These are phyloP conservation scores for Rossbeevera mucosa DNA, from an alignment of 768 basidiomycete species.

Conservation along the genomic window DNA sequence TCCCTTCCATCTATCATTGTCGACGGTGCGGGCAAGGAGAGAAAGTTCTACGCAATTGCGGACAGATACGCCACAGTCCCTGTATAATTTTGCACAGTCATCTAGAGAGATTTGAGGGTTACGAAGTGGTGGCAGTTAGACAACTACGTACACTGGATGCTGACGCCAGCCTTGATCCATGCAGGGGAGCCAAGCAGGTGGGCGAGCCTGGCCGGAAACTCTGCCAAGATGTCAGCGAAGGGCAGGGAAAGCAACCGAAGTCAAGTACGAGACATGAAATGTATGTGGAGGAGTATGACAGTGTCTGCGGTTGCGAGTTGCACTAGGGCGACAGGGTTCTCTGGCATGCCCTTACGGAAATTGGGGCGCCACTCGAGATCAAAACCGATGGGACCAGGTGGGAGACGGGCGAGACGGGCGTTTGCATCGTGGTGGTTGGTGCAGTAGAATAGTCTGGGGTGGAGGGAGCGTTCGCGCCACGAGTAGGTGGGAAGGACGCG, in stretches of 20 bases:
- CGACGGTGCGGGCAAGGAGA: conserved; percentile 64
- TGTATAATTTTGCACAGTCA: conserved; percentile 64
- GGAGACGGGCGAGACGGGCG: conserved; percentile 14
- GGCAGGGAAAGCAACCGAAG: not conserved
- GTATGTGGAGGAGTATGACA: conserved; percentile 64
- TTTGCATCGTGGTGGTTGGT: conserved; percentile 33
- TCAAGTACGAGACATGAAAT: conserved; percentile 46
- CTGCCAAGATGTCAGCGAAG: conserved; percentile 31
- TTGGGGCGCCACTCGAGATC: conserved; percentile 80
- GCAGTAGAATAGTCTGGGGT: conserved; percentile 26
- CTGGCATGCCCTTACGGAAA: conserved; percentile 44
- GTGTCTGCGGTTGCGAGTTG: conserved; percentile 58
- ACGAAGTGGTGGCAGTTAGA: not conserved
- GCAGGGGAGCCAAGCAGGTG: conserved; percentile 48
- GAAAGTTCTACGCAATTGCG: conserved; percentile 64
- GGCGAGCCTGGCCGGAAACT: conserved; percentile 49
- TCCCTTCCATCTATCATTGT: conserved; percentile 71
- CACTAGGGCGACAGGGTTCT: conserved; percentile 70
- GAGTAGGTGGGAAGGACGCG: conserved; percentile 17
- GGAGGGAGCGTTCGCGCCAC: conserved; percentile 15
- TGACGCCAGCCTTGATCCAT: conserved; percentile 68
- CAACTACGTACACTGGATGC: conserved; percentile 54
- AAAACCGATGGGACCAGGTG: conserved; percentile 47
- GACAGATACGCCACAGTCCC: conserved; percentile 37
- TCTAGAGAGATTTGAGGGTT: conserved; percentile 35